phyloP scores from a whole-genome alignment of 164 flowering plant species.

The Chloranthus sessilifolius region DNA sequence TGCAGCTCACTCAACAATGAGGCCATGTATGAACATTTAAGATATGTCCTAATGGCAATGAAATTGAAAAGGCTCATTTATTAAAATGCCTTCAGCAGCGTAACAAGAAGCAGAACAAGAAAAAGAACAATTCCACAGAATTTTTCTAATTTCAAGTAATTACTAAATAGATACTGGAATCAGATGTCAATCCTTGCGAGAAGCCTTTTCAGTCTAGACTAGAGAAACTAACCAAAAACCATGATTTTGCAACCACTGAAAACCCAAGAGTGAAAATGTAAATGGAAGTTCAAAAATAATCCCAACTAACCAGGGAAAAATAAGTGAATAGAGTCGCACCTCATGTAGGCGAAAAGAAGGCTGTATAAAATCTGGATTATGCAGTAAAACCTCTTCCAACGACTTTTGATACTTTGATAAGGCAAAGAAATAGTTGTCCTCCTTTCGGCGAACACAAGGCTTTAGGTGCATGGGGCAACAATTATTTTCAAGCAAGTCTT shows the following conservation, averaged over 20 bases:
- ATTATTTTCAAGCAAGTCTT: constrained; percentile 72
- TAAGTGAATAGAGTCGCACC: constrained; percentile 27
- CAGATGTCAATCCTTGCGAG: too few species aligned
- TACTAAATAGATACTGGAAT: too few species aligned
- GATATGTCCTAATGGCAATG: too few species aligned
- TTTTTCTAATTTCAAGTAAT: too few species aligned
- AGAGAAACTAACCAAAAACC: not conserved
- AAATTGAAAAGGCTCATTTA: too few species aligned
- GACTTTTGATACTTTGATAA: constrained; percentile 76
- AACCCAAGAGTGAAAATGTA: not conserved
- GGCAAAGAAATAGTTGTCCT: constrained; percentile 93
- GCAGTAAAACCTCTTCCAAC: constrained; percentile 55
- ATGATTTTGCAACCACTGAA: not conserved
- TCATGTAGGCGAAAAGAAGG: constrained; percentile 85
- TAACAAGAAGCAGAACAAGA: too few species aligned
- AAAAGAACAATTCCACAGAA: too few species aligned
- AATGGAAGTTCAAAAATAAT: not conserved
- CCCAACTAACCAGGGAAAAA: not conserved
- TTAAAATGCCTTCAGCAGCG: too few species aligned
- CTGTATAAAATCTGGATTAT: constrained; percentile 77
- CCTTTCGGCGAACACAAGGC: constrained; percentile 82
- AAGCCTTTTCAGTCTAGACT: not conserved
- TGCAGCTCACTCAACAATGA: too few species aligned
- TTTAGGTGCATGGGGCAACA: constrained; percentile 86
- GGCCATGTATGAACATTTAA: too few species aligned